Base-by-base conservation (phyloP, 2,329 filamentous ascomycete genomes). In the Grosmannia serpens region DNA sequence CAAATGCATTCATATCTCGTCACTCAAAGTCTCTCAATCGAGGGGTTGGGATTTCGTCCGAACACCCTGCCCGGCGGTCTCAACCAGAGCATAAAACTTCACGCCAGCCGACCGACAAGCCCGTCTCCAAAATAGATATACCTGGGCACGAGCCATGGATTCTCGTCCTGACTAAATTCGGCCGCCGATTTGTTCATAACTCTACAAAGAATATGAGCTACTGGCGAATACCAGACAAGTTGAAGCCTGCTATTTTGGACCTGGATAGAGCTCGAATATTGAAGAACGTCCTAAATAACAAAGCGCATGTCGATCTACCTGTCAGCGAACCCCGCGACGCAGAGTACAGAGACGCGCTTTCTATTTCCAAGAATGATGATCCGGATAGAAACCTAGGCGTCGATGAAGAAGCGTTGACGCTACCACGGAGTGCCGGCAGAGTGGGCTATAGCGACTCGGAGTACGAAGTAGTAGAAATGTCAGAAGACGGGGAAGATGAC, bases 151-250 rank as follows among this genome's bases (percentile, higher is more conserved):
- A 88, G 65, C 88, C 91, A 20, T 99, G 94, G 94, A 73, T 95
- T 0, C 76, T 99, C 4, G 89, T 99, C n/a, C 89, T 87, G 69
- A 99, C 94, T 1, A 96, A 90, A 69, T 84, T 92, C 62, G 89
- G 89, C 26, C 80, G 94, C 59, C 82, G 91, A 56, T 99, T 99
- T 68, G 91, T 91, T 2, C 89, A 95, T 74, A 96, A 99, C 65
- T 82, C 85, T 0, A 80, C 81, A 57, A 96, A 92, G 64, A 88
- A 92, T 44, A 81, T 91, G 64, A 97, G 91, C 71, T 91, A 91
- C 71, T 99, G 95, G 94, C 90, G 90, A 67, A 94, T 96, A 66
- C 94, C 94, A 0, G 83, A 89, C 58, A 86, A 94, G 69, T 78
- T 99, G 41, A 86, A 91, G 79, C 85, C 87, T 61, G 90, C 84